A percentile compares a stretch with the other conserved stretches of the same genome.
These are phyloP conservation scores for Botrytis porri DNA, from an alignment of 2,329 filamentous ascomycete genomes.

Conservation along the genomic window DNA sequence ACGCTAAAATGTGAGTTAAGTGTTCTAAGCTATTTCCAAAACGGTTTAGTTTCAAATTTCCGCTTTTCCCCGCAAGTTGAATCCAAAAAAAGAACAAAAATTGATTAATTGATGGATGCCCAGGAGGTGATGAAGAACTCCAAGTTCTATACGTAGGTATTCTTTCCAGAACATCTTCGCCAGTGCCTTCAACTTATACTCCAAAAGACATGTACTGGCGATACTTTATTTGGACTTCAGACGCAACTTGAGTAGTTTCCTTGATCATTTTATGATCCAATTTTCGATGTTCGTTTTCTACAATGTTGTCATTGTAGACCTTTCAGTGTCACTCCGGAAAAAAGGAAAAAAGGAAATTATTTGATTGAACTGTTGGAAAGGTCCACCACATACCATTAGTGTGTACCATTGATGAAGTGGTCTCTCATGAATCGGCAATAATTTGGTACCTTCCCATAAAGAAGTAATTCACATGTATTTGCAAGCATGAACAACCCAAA, in stretches of 20 bases:
- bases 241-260: not conserved
- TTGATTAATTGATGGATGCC: not conserved
- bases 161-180: not conserved
- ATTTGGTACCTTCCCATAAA: not conserved
- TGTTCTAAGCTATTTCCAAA: not conserved
- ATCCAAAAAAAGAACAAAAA: slow-evolving; percentile 3
- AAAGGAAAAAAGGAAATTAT: not conserved
- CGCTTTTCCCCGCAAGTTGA: not conserved
- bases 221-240: not conserved
- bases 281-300: not conserved
- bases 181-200: not conserved
- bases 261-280: not conserved
- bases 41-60: not conserved
- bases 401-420: not conserved
- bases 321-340: not conserved
- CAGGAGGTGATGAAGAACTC: not conserved
- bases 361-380: not conserved
- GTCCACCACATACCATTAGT: not conserved
- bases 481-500: slow-evolving; percentile 7
- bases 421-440: not conserved
- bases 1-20: not conserved
- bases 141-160: not conserved
- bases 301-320: not conserved
- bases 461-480: not conserved
- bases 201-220: not conserved